Percentiles rank a stretch among this genome's conserved stretches.
These are phyloP conservation scores for Nitzschia sp. DNA, from an alignment of 108 stramenopile species.

Conservation along the genomic window DNA sequence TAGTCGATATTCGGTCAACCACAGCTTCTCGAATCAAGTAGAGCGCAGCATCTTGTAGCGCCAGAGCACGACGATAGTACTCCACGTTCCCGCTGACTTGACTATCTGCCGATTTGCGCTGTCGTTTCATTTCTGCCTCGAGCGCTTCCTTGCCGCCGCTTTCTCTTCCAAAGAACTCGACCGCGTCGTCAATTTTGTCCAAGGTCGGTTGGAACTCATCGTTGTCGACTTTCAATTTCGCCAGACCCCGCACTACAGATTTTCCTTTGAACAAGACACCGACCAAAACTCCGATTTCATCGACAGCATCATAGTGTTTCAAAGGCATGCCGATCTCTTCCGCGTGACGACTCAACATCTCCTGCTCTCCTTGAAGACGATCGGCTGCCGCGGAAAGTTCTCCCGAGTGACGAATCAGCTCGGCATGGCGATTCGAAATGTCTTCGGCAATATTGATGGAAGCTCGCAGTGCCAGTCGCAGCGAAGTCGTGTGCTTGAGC, in stretches of 20 bases:
- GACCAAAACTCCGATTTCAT: slow-evolving; percentile 66
- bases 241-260: slow-evolving; percentile 64
- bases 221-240: slow-evolving; percentile 80
- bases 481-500: slow-evolving; percentile 61
- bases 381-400: slow-evolving; percentile 90
- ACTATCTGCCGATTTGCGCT: slow-evolving; percentile 8
- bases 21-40: slow-evolving; percentile 77
- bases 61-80: slow-evolving; percentile 79
- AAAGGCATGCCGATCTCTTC: slow-evolving; percentile 84
- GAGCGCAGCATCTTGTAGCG: slow-evolving; percentile 82
- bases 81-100: slow-evolving; percentile 65
- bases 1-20: slow-evolving; percentile 79
- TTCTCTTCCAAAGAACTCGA: slow-evolving; percentile 72
- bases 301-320: slow-evolving; percentile 87
- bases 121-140: slow-evolving; percentile 38
- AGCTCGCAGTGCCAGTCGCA: slow-evolving; percentile 66
- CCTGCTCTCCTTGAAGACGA: slow-evolving; percentile 81
- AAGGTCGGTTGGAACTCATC: slow-evolving; percentile 64
- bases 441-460: slow-evolving; percentile 79
- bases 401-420: slow-evolving; percentile 76
- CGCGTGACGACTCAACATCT: slow-evolving; percentile 60
- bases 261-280: slow-evolving; percentile 79
- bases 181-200: slow-evolving; percentile 78
- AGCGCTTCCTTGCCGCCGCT: slow-evolving; percentile 53
- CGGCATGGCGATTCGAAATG: slow-evolving; percentile 77